phyloP scores from a whole-genome alignment of 352 stramenopile genomes.

The Lagenidium sp. region DNA sequence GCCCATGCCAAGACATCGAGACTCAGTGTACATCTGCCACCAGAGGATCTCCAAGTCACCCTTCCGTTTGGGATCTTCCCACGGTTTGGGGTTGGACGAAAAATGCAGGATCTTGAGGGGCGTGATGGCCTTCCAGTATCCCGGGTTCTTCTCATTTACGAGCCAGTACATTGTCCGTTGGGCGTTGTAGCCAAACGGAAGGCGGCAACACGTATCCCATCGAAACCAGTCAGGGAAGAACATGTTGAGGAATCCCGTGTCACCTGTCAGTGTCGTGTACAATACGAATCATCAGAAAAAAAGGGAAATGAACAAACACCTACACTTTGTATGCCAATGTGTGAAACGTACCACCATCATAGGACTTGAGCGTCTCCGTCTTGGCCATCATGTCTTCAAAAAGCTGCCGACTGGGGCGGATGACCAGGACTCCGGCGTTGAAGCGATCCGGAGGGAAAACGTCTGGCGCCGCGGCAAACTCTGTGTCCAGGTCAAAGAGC shows the following conservation, averaged over 20 bases:
- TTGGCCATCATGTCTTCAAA: slow-evolving; percentile 50
- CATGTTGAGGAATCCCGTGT: slow-evolving; percentile 83
- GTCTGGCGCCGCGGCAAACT: slow-evolving; percentile 74
- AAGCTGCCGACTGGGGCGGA: slow-evolving; percentile 32
- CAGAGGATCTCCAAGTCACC: slow-evolving; percentile 35
- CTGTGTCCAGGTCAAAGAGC: slow-evolving; percentile 38
- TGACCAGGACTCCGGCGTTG: slow-evolving; percentile 73
- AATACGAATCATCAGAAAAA: no score
- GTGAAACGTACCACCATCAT: slow-evolving; percentile 39
- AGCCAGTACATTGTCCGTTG: slow-evolving; percentile 79
- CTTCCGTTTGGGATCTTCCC: slow-evolving; percentile 24
- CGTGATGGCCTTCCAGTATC: slow-evolving; percentile 60
- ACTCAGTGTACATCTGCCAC: slow-evolving; percentile 35
- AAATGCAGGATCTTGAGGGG: slow-evolving; percentile 35
- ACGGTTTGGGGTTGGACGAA: slow-evolving; percentile 32
- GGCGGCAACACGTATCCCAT: slow-evolving; percentile 28
- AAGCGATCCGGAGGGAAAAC: slow-evolving; percentile 82
- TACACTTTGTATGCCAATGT: background rate
- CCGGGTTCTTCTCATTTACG: slow-evolving; percentile 49
- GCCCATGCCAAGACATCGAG: slow-evolving; percentile 7
- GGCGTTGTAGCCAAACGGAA: slow-evolving; percentile 79
- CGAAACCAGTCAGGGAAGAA: slow-evolving; percentile 74
- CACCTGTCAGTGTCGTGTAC: slow-evolving; percentile 19
- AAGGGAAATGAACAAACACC: background rate
- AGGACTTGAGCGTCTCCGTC: slow-evolving; percentile 29